Conservation (phyloP, 768 basidiomycete genomes). For the Auriscalpium vulgare region DNA sequence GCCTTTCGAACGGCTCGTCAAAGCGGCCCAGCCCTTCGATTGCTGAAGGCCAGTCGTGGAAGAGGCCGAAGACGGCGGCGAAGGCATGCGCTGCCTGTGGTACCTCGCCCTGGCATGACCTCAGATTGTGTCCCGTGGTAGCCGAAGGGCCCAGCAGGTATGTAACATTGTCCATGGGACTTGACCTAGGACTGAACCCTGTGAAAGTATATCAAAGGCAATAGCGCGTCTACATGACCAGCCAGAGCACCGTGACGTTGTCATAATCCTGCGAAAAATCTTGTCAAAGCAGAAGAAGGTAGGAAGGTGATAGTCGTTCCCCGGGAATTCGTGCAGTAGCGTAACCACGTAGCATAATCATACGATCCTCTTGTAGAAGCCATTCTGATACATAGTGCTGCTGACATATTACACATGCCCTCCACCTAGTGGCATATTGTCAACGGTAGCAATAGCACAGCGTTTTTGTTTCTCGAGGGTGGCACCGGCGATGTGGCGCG, state of each 20-base stretch:
- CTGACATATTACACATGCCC: too few species aligned
- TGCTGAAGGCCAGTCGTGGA: slow-evolving; percentile 2
- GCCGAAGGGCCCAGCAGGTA: slow-evolving; percentile 48
- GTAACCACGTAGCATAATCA: too few species aligned
- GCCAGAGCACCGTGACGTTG: slow-evolving; percentile 26
- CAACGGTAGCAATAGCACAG: neutral
- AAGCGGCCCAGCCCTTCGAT: slow-evolving; percentile 24
- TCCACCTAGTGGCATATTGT: too few species aligned
- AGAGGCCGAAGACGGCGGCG: slow-evolving; percentile 33
- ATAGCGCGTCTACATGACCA: slow-evolving; percentile 38
- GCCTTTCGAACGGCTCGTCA: slow-evolving; percentile 1
- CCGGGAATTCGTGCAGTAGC: too few species aligned
- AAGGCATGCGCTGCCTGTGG: slow-evolving; percentile 44
- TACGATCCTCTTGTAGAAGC: too few species aligned
- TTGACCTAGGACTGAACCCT: neutral
- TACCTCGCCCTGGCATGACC: slow-evolving; percentile 32
- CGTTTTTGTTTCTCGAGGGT: neutral
- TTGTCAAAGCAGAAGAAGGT: slow-evolving; percentile 20
- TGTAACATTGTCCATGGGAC: slow-evolving; percentile 1
- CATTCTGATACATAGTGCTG: too few species aligned
- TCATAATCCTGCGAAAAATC: slow-evolving; percentile 32
- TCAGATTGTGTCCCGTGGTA: slow-evolving; percentile 51
- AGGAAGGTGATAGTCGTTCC: neutral
- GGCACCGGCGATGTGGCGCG: neutral
- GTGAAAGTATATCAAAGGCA: slow-evolving; percentile 32